These are phyloP conservation scores for Trichoderma sp. DNA, from an alignment of 2,329 filamentous ascomycete genomes.

Conservation along the genomic window DNA sequence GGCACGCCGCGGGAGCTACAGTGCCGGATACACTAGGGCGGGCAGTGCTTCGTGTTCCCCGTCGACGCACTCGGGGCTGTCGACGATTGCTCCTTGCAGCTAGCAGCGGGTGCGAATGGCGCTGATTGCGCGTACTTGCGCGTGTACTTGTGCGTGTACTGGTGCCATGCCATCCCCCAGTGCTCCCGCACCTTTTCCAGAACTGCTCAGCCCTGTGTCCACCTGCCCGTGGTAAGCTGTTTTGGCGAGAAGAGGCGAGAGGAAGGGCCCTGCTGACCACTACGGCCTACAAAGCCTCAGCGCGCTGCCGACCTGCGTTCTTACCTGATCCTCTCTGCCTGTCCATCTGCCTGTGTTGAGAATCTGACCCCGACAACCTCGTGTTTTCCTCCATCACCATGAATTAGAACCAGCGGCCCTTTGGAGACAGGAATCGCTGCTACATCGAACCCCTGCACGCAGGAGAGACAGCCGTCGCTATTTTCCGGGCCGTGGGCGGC, in stretches of 20 bases:
- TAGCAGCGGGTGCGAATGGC: neutral
- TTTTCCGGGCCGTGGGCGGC: constrained; percentile 22
- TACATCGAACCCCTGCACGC: constrained; percentile 1
- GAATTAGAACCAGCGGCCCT: neutral
- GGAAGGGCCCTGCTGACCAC: constrained; percentile 21
- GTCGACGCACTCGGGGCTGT: neutral
- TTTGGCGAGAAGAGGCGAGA: constrained; percentile 1
- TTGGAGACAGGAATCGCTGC: neutral
- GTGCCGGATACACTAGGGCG: neutral
- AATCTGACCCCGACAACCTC: neutral
- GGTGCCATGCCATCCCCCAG: neutral
- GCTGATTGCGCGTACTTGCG: neutral
- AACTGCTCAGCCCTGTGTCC: constrained; percentile 21
- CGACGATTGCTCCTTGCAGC: neutral
- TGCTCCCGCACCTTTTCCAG: neutral
- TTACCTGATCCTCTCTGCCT: neutral
- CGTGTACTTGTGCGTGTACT: neutral
- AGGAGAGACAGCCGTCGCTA: constrained; percentile 3
- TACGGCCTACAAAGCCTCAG: constrained; percentile 8
- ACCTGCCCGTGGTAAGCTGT: neutral
- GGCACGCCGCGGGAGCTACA: neutral
- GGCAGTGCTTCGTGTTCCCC: neutral
- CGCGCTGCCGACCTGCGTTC: neutral
- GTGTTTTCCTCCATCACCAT: constrained; percentile 12
- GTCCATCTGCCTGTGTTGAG: neutral